These are phyloP conservation scores for Chrysopogon serrulatus DNA, from an alignment of 176 grass and related monocot species.

Conservation along the genomic window DNA sequence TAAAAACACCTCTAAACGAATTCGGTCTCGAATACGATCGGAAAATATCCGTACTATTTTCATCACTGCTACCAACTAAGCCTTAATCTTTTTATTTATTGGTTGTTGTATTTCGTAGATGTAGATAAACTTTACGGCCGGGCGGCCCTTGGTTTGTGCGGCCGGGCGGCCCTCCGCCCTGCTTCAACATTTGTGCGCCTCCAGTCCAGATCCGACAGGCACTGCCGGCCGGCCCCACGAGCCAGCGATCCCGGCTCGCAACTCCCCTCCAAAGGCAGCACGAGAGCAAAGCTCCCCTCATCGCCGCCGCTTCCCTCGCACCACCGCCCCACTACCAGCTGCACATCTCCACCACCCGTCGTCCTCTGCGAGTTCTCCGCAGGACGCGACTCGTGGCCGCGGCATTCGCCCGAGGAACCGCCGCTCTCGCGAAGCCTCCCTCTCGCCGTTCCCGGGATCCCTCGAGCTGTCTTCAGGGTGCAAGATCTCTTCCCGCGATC, in stretches of 20 bases:
- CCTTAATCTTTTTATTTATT: no score
- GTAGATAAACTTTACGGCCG: no score
- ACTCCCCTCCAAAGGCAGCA: not conserved
- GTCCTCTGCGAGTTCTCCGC: not conserved
- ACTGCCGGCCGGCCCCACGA: not conserved
- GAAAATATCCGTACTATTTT: no score
- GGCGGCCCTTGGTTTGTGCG: no score
- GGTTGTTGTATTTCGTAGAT: no score
- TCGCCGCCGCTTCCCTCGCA: slow-evolving; percentile 11
- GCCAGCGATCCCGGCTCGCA: not conserved
- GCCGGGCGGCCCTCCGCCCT: no score
- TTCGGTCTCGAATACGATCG: no score
- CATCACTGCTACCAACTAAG: no score
- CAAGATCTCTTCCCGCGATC: slow-evolving; percentile 16
- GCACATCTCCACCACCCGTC: not conserved
- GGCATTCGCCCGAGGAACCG: slow-evolving; percentile 14
- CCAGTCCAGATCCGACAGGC: not conserved
- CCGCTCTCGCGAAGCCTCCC: not conserved
- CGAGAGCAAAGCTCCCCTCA: not conserved
- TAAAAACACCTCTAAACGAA: no score
- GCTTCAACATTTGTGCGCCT: not conserved
- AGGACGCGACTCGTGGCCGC: not conserved
- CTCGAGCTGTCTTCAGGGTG: not conserved
- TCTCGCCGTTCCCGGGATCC: not conserved
- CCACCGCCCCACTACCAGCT: not conserved